These are phyloP conservation scores for Sarocladiaceae sp. DNA, from an alignment of 2,329 filamentous ascomycete genomes.

Conservation along the genomic window DNA sequence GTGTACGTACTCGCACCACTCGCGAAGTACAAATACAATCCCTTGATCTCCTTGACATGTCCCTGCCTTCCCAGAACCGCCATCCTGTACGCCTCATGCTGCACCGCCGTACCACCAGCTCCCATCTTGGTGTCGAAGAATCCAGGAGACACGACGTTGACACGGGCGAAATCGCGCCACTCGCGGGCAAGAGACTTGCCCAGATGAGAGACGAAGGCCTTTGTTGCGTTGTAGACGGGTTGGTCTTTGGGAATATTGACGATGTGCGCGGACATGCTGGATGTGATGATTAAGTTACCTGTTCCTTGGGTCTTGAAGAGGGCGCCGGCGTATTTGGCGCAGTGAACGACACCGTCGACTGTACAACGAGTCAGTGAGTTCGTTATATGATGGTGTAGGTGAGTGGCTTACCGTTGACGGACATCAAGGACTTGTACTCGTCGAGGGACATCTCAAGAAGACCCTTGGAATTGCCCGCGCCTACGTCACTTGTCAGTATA, in stretches of 20 bases:
- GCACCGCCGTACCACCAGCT: constrained; percentile 32
- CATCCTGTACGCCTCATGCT: constrained; percentile 46
- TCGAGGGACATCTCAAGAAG: constrained; percentile 49
- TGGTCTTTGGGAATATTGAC: constrained; percentile 51
- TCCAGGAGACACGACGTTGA: constrained; percentile 44
- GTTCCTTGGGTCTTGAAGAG: constrained; percentile 35
- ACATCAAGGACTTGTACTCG: constrained; percentile 46
- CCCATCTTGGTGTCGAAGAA: constrained; percentile 55
- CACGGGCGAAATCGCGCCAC: constrained; percentile 53
- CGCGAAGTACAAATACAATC: constrained; percentile 49
- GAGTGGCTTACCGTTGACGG: constrained; percentile 42
- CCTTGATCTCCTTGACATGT: constrained; percentile 63
- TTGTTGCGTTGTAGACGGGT: constrained; percentile 52
- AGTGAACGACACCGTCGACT: constrained; percentile 40
- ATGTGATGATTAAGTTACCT: constrained; percentile 49
- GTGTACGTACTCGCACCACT: constrained; percentile 47
- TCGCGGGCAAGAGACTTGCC: constrained; percentile 51
- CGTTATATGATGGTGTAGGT: not conserved
- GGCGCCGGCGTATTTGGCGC: constrained; percentile 34
- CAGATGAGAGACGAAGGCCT: constrained; percentile 52
- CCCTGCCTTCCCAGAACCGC: constrained; percentile 51
- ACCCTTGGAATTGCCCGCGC: constrained; percentile 49
- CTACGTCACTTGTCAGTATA: constrained; percentile 10
- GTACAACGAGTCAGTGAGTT: too few relatives aligned
- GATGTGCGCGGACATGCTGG: constrained; percentile 44